Base-by-base conservation (phyloP, 768 basidiomycete genomes). In the Tricholoma terreum region DNA sequence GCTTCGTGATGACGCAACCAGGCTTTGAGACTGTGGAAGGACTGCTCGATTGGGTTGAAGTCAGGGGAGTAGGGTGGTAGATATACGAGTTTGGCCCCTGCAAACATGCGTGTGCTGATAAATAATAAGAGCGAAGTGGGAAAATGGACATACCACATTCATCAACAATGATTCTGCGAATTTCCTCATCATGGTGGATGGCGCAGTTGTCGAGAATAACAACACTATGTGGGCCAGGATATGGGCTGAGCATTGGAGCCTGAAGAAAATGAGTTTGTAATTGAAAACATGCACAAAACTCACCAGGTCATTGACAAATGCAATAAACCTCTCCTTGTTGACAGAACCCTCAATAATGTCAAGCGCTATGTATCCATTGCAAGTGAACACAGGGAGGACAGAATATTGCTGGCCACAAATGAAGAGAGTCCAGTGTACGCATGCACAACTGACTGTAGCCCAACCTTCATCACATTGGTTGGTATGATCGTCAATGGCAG, bases 1-100 rank as follows among this genome's bases (percentile, higher is more conserved):
- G 48, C 48, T 38, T 65, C 66, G 56, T 74, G 66, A 24, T 45
- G 51, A 21, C 68, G 61, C 19, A 71, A 64, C 62, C 67, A 71
- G 6, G 66, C 53, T 52, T 74, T 75, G 54, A 30, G n/a, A 17
- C n/a, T 40, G n/a, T 33, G 31, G 10, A 33, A 33, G 31, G 31
- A 5, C 10, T 33, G 31, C 31, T 33, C 31, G 31, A 33, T 40
- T 4, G 38, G 38, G 17, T 40, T 40, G 38, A 40, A 40, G 17
- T 58, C 56, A 4, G 59, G 59, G 11, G 56, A 60, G 15, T 60
- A 60, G 1, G 59, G 59, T 1, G 56, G 36, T 6, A 57, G 27
- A 40, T 54, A 58, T 6, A 61, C 50, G 21, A 57, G 50, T 36
- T 36, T 55, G 19, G 49, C 50, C 24, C 27, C 60, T 42, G 48